Conservation (phyloP, 1,284 basidiomycete genomes). For the Vanrija pseudolonga region DNA sequence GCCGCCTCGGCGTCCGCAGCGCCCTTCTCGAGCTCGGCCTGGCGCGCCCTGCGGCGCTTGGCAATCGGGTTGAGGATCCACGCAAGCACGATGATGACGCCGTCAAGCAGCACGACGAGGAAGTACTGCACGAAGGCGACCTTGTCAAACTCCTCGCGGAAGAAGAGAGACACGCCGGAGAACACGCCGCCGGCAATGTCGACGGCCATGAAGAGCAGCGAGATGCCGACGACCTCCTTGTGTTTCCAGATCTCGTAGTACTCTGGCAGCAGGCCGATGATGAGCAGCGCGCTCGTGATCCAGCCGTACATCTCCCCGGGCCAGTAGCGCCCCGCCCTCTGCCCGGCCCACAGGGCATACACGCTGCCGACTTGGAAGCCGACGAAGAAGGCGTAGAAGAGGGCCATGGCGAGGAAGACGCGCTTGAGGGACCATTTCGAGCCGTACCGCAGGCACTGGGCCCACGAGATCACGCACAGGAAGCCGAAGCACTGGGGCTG, state of each 20-base stretch:
- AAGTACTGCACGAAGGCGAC: slow-evolving; percentile 58
- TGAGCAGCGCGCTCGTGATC: slow-evolving; percentile 60
- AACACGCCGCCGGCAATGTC: slow-evolving; percentile 72
- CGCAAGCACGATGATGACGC: slow-evolving; percentile 58
- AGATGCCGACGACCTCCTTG: slow-evolving; percentile 69
- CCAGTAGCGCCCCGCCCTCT: slow-evolving; percentile 52
- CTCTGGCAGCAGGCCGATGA: slow-evolving; percentile 61
- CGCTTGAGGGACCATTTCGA: slow-evolving; percentile 40
- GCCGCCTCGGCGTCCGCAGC: neutral
- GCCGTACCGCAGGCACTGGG: slow-evolving; percentile 63
- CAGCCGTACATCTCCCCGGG: slow-evolving; percentile 64
- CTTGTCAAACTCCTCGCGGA: slow-evolving; percentile 63
- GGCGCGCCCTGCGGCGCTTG: slow-evolving; percentile 26
- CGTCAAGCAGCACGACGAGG: slow-evolving; percentile 58
- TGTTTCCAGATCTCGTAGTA: slow-evolving; percentile 65
- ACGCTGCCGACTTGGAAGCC: slow-evolving; percentile 62
- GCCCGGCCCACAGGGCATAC: slow-evolving; percentile 56
- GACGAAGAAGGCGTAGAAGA: slow-evolving; percentile 53
- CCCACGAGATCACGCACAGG: slow-evolving; percentile 63
- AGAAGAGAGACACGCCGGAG: slow-evolving; percentile 62
- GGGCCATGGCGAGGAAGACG: slow-evolving; percentile 48
- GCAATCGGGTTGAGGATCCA: slow-evolving; percentile 60
- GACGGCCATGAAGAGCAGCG: slow-evolving; percentile 64
- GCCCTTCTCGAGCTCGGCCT: slow-evolving; percentile 6
- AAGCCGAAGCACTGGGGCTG: slow-evolving; percentile 71